Base-by-base conservation (phyloP, 768 basidiomycete species). In the Kwoniella shandongensis region DNA sequence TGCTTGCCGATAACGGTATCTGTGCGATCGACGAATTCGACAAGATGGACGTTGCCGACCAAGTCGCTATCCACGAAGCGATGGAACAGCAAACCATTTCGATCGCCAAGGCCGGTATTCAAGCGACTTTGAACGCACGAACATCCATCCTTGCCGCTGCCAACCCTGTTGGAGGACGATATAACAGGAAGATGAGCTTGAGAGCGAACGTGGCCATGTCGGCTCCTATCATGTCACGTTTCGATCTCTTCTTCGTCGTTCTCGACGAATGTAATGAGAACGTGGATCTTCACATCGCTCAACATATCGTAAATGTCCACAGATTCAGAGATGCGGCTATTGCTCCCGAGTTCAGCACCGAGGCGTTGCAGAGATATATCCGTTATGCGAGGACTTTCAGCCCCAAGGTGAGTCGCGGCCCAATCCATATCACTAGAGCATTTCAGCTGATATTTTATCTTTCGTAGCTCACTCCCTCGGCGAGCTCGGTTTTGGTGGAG, bases 11-110 rank as follows among this genome's bases (percentile, higher is more conserved):
- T 79, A 98, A 98, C 67, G 96, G 96, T 7, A 97, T 98, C 74
- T 99, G 96, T 73, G 93, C 93, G n/a, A 99, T 99, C 69, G 96
- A 99, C 79, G 96, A 98, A 78, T 99, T 99, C 71, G 96, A 99
- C 83, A 99, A 99, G 79, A 99, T 99, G 96, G 94, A 98, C 75
- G 86, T 97, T 50, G 86, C 89, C 0, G 96, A 98, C 76, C 96
- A 98, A 76, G 91, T 98, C 40, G 96, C 96, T 32, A 98, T 99
- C 68, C 96, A 99, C 81, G 94, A 98, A 81, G 94, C 94, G 7
- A 98, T 98, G 94, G 94, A 98, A 85, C 94, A 98, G 79, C 93
- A 97, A 79, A 98, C 94, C 1, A 97, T 98, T 67, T 96, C 92
- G 26, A 97, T 98, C 62, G 96, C 96, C 39, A 99, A 99, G 76